Evolutionary conservation across 768 basidiomycete genomes (phyloP).

Genomic region (Melanogaster broomeanus): DNA sequence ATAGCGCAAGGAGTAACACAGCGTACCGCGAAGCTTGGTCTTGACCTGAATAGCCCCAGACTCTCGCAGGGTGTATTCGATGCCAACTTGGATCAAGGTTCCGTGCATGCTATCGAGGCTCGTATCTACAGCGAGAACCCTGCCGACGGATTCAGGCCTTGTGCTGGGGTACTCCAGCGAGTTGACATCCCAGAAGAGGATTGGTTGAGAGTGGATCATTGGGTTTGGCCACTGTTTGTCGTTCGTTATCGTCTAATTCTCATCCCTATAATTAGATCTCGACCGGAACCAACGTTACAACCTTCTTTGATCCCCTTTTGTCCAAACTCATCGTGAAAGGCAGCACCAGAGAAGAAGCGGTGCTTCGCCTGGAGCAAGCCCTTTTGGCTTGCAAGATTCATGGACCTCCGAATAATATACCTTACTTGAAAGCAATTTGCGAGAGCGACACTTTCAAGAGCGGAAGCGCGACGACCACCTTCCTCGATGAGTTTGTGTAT

Average conservation of each 20-base stretch:
- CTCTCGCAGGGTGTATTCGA: slow-evolving; percentile 44
- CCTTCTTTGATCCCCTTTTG: slow-evolving; percentile 58
- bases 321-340: slow-evolving; percentile 62
- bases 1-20: slow-evolving; percentile 54
- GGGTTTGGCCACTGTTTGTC: slow-evolving; percentile 39
- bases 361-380: slow-evolving; percentile 41
- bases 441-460: slow-evolving; percentile 37
- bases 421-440: slow-evolving; percentile 50
- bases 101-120: slow-evolving; percentile 51
- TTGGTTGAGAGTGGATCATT: slow-evolving; percentile 64
- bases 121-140: slow-evolving; percentile 68
- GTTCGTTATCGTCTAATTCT: not conserved
- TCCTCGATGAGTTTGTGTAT: slow-evolving; percentile 47
- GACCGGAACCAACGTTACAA: slow-evolving; percentile 51
- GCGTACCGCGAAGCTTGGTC: slow-evolving; percentile 13
- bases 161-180: slow-evolving; percentile 61
- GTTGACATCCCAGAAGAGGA: slow-evolving; percentile 44
- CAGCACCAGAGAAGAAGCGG: slow-evolving; percentile 44
- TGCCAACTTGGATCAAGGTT: slow-evolving; percentile 11
- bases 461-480: slow-evolving; percentile 50
- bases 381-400: slow-evolving; percentile 44
- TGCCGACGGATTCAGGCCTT: slow-evolving; percentile 53
- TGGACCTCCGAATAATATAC: slow-evolving; percentile 63
- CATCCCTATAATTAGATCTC: slow-evolving; percentile 37
- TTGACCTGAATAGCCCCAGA: slow-evolving; percentile 19